Evolutionary conservation across 1,139 yeast species (phyloP).

Genomic region (Hemisphaericaspora lyxosophila): DNA sequence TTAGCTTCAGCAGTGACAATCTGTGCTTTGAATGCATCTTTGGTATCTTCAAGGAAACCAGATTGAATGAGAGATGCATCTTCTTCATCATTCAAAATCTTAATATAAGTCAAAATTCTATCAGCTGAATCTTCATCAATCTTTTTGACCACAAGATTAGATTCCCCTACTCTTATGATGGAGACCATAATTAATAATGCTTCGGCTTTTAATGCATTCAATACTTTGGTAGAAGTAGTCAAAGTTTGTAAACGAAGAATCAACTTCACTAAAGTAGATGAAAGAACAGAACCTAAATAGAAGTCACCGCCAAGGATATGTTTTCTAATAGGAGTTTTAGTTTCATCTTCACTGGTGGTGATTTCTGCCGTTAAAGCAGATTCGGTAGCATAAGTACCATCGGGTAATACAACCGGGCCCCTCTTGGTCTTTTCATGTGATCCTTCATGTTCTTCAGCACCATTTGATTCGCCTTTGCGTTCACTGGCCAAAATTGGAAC

Average conservation of each 20-base stretch:
- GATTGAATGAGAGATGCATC: conserved; percentile 52
- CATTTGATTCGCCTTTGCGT: conserved; percentile 41
- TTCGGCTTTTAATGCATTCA: conserved; percentile 90
- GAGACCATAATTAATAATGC: conserved; percentile 92
- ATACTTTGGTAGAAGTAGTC: conserved; percentile 51
- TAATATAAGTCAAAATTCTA: conserved; percentile 81
- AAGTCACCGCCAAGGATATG: conserved; percentile 85
- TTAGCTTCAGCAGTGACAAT: conserved; percentile 54
- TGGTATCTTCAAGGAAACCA: conserved; percentile 87
- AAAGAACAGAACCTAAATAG: conserved; percentile 84
- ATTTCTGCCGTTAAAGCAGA: conserved; percentile 66
- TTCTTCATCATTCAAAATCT: conserved; percentile 68
- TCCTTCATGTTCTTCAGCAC: conserved; percentile 22
- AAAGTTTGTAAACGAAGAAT: conserved; percentile 73
- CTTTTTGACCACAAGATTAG: conserved; percentile 68
- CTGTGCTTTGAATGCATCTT: conserved; percentile 73
- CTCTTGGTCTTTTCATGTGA: conserved; percentile 32
- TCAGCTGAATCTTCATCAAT: conserved; percentile 96
- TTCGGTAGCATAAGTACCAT: conserved; percentile 98
- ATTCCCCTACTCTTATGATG: conserved; percentile 83
- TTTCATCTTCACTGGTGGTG: conserved; percentile 30
- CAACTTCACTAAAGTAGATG: conserved; percentile 86
- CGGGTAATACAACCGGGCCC: conserved; percentile 89
- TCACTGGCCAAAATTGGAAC: conserved; percentile 85
- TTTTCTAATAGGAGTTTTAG: conserved; percentile 75